Conservation (phyloP, 345 rosid species). For the Turritis glabra region DNA sequence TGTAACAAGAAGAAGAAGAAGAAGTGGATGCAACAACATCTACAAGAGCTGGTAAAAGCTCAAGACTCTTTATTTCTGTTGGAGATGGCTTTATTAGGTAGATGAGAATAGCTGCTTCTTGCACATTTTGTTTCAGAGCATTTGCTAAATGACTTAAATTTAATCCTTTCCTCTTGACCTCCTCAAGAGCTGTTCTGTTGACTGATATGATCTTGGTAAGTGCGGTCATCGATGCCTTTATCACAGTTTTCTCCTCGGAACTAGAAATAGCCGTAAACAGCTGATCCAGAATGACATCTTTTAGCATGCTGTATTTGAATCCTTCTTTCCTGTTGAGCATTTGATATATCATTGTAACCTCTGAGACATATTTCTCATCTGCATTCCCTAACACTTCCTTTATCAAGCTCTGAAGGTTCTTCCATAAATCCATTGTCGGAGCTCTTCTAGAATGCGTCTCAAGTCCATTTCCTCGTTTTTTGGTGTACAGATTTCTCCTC, state of each 20-base stretch:
- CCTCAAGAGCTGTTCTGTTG: conserved; percentile 57
- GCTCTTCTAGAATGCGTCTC: conserved; percentile 32
- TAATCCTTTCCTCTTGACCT: conserved; percentile 74
- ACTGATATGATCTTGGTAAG: conserved; percentile 61
- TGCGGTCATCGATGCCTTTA: conserved; percentile 68
- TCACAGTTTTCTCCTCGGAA: conserved; percentile 66
- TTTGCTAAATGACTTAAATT: conserved; percentile 60
- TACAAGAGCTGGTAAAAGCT: conserved; percentile 75
- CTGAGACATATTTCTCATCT: conserved; percentile 58
- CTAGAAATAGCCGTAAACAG: conserved; percentile 66
- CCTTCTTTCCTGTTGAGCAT: conserved; percentile 65
- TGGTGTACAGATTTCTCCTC: conserved; percentile 30
- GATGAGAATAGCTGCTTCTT: conserved; percentile 79
- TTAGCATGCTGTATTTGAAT: conserved; percentile 59
- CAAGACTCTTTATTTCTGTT: conserved; percentile 72
- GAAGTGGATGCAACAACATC: conserved; percentile 58
- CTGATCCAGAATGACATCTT: conserved; percentile 73
- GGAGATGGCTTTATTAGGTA: conserved; percentile 84
- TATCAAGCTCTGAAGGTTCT: conserved; percentile 56
- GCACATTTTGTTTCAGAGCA: conserved; percentile 73
- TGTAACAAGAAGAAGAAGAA: conserved; percentile 46
- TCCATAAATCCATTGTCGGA: conserved; percentile 49
- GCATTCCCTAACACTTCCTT: conserved; percentile 54
- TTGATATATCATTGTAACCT: conserved; percentile 63
- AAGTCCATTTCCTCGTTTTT: conserved; percentile 29